These are phyloP conservation scores for Amorphotheca resinae DNA, from an alignment of 495 filamentous ascomycete genomes.

Conservation along the genomic window DNA sequence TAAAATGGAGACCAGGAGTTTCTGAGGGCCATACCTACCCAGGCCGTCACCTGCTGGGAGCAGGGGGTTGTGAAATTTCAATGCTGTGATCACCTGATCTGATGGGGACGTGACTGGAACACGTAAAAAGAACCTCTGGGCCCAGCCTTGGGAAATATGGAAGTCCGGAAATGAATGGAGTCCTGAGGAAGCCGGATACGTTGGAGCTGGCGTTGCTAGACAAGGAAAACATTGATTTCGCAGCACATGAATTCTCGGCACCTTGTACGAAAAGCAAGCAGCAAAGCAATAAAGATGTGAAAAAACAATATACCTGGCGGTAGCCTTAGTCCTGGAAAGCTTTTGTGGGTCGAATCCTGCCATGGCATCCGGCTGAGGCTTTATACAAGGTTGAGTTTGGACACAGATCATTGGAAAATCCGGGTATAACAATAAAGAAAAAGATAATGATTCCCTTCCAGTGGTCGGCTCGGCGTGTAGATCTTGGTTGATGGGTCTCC, in stretches of 20 bases:
- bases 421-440: conserved; percentile 2
- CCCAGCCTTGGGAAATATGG: conserved; percentile 1
- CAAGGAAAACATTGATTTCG: conserved; percentile 15
- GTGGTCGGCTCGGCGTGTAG: background rate
- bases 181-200: conserved; percentile 1
- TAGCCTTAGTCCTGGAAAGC: conserved; percentile 15
- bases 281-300: conserved; percentile 10
- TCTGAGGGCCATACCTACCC: conserved; percentile 1
- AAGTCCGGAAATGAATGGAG: background rate
- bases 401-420: conserved; percentile 18
- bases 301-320: conserved; percentile 22
- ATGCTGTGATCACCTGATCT: conserved; percentile 4
- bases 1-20: background rate
- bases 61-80: background rate
- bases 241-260: conserved; percentile 12
- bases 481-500: background rate
- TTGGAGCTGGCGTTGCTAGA: conserved; percentile 1
- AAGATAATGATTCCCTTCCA: too few relatives aligned
- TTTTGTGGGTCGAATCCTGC: conserved; percentile 14
- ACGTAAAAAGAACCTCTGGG: conserved; percentile 9
- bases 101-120: conserved; percentile 4
- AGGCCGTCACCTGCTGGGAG: background rate
- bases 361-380: conserved; percentile 17
- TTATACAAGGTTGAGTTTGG: conserved; percentile 16
- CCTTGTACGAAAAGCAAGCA: conserved; percentile 5